phyloP scores from a whole-genome alignment of 2,329 filamentous ascomycete species.

The Talaromyces verruculosus region DNA sequence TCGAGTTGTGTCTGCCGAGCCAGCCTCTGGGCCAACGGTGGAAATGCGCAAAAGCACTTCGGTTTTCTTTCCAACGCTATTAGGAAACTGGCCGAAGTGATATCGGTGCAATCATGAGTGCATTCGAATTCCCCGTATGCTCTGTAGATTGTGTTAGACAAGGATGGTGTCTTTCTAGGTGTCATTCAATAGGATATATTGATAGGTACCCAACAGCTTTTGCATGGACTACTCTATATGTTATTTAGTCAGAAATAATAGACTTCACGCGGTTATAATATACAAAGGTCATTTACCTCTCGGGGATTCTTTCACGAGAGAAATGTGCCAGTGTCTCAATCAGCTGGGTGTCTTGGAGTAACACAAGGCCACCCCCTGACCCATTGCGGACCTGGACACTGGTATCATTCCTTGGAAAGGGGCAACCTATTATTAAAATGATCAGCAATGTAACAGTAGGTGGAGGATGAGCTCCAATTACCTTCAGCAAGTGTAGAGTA shows the following conservation, averaged over 20 bases:
- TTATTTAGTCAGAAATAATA: not conserved
- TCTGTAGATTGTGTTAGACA: not conserved
- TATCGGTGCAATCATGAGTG: constrained; percentile 58
- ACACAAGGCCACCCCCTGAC: constrained; percentile 41
- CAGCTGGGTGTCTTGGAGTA: constrained; percentile 61
- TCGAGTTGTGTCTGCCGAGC: constrained; percentile 50
- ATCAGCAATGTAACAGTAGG: not conserved
- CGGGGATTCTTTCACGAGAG: constrained; percentile 61
- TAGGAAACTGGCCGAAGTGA: constrained; percentile 59
- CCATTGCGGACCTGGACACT: constrained; percentile 28
- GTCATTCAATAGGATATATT: not conserved
- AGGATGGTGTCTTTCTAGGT: not conserved
- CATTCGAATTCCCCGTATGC: constrained; percentile 62
- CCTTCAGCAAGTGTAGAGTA: constrained; percentile 33
- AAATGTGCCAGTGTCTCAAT: constrained; percentile 63
- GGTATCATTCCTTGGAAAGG: constrained; percentile 27
- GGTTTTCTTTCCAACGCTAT: constrained; percentile 56
- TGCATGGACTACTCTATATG: constrained; percentile 55
- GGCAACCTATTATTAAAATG: constrained; percentile 27
- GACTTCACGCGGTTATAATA: not conserved
- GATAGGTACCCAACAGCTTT: constrained; percentile 51
- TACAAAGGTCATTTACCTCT: constrained; percentile 39
- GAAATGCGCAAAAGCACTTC: constrained; percentile 50
- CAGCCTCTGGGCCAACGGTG: constrained; percentile 50
- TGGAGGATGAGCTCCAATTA: constrained; percentile 15